Conservation (phyloP, 352 stramenopile genomes). For the Globisporangium uncinulatum region DNA sequence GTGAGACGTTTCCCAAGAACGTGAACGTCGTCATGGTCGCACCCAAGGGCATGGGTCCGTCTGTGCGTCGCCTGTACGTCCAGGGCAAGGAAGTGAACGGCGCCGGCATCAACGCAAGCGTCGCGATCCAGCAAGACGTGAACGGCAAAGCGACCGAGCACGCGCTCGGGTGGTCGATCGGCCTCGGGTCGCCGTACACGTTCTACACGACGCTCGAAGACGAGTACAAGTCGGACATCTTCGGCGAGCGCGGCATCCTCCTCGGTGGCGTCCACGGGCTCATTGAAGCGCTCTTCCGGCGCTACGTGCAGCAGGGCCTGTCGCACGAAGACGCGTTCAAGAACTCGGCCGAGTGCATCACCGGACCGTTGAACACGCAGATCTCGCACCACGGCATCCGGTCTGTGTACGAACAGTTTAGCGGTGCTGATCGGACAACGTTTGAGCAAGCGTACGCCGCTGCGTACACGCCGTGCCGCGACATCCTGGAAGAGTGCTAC, state of each 20-base stretch:
- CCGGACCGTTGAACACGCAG: conserved; percentile 94
- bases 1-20: conserved; percentile 92
- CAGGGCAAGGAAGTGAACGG: conserved; percentile 98
- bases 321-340: conserved; percentile 94
- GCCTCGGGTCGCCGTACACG: conserved; percentile 95
- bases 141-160: conserved; percentile 92
- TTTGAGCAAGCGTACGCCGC: conserved; percentile 95
- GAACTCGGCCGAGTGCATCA: conserved; percentile 96
- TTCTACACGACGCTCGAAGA: conserved; percentile 96
- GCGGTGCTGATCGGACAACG: conserved; percentile 89
- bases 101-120: conserved; percentile 96
- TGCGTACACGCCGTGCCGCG: conserved; percentile 93
- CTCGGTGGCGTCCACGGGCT: conserved; percentile 96
- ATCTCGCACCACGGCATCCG: conserved; percentile 98
- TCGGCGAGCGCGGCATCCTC: conserved; percentile 96
- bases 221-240: conserved; percentile 99
- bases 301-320: conserved; percentile 94
- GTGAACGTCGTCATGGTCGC: conserved; percentile 98
- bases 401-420: conserved; percentile 93
- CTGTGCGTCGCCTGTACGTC: conserved; percentile 96
- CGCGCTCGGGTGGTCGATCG: conserved; percentile 96
- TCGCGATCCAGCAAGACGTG: conserved; percentile 95
- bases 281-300: conserved; percentile 96
- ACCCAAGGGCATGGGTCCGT: conserved; percentile 97
- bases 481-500: conserved; percentile 99